phyloP scores from a whole-genome alignment of 169 alveolate species.

The Eimeria brunetti region DNA sequence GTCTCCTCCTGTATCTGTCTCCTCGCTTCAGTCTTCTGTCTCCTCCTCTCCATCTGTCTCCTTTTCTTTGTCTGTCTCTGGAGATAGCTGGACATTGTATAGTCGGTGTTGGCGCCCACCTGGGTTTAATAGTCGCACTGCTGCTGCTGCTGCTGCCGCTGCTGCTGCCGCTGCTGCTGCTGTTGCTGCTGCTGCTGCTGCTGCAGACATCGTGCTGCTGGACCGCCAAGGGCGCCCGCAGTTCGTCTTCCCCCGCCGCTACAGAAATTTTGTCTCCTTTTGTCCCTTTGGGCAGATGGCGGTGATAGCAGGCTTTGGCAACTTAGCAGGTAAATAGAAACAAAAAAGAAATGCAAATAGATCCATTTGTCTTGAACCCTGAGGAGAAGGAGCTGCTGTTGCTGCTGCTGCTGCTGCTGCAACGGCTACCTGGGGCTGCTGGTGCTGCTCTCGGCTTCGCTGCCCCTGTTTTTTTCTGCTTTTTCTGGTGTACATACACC shows the following conservation, averaged over 20 bases:
- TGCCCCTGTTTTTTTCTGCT: not conserved
- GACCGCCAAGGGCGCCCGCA: constrained; percentile 74
- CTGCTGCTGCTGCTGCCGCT: too few species aligned
- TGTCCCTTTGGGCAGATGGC: constrained; percentile 85
- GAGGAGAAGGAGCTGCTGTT: too few species aligned
- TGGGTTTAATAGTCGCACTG: too few species aligned
- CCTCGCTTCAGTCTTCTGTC: too few species aligned
- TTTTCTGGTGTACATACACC: too few species aligned
- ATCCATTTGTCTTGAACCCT: not conserved
- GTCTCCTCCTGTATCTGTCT: too few species aligned
- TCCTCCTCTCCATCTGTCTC: too few species aligned
- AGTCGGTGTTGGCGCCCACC: too few species aligned
- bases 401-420: not conserved
- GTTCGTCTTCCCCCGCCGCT: constrained; percentile 70
- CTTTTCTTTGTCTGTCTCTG: not conserved
- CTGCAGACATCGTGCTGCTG: constrained; percentile 70
- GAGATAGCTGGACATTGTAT: not conserved
- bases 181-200: not conserved
- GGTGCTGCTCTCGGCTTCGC: not conserved
- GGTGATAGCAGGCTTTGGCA: constrained; percentile 86
- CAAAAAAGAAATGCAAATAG: not conserved
- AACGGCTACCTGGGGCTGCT: not conserved
- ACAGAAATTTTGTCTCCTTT: constrained; percentile 84
- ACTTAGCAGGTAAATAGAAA: constrained; percentile 81
- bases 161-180: too few species aligned